Evolutionary conservation across 1,284 basidiomycete genomes (phyloP).

Genomic region (Tremellales sp.): DNA sequence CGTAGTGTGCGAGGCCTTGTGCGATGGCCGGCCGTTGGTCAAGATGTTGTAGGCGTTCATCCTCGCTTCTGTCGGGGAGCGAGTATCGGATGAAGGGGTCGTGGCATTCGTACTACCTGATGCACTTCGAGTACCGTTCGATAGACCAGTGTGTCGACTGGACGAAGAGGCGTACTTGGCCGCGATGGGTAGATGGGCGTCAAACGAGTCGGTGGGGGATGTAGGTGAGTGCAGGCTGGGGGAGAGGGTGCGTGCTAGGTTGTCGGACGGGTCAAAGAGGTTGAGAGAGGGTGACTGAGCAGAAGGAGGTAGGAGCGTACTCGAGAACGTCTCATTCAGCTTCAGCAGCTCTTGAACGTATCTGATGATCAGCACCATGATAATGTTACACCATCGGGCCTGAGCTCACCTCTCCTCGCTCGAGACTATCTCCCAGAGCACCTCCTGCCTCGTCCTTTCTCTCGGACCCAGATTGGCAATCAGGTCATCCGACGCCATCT

Average conservation of each 20-base stretch:
- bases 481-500: conserved; percentile 90
- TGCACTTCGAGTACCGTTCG: conserved; percentile 1
- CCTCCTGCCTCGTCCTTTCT: conserved; percentile 93
- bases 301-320: conserved; percentile 78
- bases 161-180: conserved; percentile 77
- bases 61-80: conserved; percentile 12
- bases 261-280: conserved; percentile 50
- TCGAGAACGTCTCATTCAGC: conserved; percentile 89
- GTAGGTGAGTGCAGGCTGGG: conserved; percentile 11
- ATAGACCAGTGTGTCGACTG: conserved; percentile 17
- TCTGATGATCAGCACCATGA: conserved; percentile 52
- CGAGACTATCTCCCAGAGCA: conserved; percentile 95
- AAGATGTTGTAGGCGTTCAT: conserved; percentile 34
- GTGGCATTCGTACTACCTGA: neutral
- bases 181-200: conserved; percentile 76
- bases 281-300: conserved; percentile 50
- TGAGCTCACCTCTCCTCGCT: conserved; percentile 81
- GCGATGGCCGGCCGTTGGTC: conserved; percentile 29
- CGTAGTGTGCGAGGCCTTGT: conserved; percentile 3
- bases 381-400: neutral
- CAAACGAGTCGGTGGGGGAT: conserved; percentile 41
- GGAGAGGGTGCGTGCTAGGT: conserved; percentile 27
- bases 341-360: conserved; percentile 85
- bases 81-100: neutral
- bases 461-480: conserved; percentile 87